A percentile compares a stretch with the other conserved stretches of the same genome.
Conservation (phyloP, 1,284 basidiomycete genomes). For the Cryptococcus wingfieldii region DNA sequence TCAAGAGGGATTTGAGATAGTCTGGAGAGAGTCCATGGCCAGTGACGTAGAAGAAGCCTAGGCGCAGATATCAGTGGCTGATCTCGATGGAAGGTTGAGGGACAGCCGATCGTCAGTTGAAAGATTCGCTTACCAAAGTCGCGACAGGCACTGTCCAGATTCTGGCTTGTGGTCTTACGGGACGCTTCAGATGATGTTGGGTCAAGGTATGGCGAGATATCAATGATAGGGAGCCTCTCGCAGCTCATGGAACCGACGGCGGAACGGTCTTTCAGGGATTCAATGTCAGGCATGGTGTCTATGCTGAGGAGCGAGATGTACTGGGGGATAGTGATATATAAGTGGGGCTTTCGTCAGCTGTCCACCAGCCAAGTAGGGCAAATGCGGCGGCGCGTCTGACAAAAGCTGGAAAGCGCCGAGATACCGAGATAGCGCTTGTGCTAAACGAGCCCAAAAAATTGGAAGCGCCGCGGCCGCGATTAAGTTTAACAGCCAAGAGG, state of each 20-base stretch:
- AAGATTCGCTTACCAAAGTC: slow-evolving; percentile 17
- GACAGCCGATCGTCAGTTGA: background rate
- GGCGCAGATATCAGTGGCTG: background rate
- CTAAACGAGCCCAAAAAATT: too few relatives aligned
- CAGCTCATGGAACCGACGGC: slow-evolving; percentile 14
- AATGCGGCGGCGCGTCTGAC: too few relatives aligned
- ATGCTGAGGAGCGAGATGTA: too few relatives aligned
- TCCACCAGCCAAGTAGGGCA: too few relatives aligned
- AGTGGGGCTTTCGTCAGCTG: too few relatives aligned
- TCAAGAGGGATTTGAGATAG: slow-evolving; percentile 24
- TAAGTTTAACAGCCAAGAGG: too few relatives aligned
- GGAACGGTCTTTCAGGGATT: slow-evolving; percentile 9
- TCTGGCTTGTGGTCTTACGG: slow-evolving; percentile 9
- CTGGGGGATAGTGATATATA: too few relatives aligned
- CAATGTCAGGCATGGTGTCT: slow-evolving; percentile 16
- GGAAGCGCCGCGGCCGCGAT: too few relatives aligned
- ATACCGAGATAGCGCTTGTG: too few relatives aligned
- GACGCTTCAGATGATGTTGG: slow-evolving; percentile 11
- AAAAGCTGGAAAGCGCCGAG: too few relatives aligned
- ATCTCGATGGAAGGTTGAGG: background rate
- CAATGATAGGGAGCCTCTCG: slow-evolving; percentile 16
- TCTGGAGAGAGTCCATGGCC: slow-evolving; percentile 28
- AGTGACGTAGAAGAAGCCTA: slow-evolving; percentile 37
- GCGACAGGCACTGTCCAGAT: slow-evolving; percentile 22
- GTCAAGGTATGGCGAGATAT: slow-evolving; percentile 23